Conservation (phyloP, 176 grass and related monocot species). For the Oryza punctata region DNA sequence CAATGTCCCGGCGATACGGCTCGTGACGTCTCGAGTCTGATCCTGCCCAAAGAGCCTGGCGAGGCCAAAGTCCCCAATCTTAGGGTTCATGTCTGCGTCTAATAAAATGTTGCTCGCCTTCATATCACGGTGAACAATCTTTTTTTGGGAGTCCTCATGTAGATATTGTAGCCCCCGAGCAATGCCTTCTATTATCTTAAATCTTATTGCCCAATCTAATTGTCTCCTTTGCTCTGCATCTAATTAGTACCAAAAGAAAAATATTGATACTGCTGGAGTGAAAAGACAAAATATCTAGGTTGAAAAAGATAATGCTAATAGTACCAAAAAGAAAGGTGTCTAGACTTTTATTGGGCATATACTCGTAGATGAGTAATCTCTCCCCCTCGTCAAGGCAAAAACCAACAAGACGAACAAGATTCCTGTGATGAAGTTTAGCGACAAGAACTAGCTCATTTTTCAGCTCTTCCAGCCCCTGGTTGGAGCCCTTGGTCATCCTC, state of each 20-base stretch:
- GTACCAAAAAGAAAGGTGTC: conserved; percentile 42
- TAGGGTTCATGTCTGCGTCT: conserved; percentile 38
- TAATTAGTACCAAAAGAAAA: neutral
- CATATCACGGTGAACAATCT: conserved; percentile 42
- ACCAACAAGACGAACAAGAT: conserved; percentile 42
- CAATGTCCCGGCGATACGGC: conserved; percentile 39
- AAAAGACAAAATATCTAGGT: neutral
- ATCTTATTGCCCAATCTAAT: conserved; percentile 31
- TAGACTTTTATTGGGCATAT: conserved; percentile 44
- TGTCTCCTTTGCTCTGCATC: neutral
- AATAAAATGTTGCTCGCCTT: conserved; percentile 45
- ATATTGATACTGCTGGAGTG: too few relatives aligned
- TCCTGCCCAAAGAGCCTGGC: conserved; percentile 43
- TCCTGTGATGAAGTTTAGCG: conserved; percentile 50
- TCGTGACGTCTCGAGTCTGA: conserved; percentile 39
- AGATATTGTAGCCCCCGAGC: conserved; percentile 55
- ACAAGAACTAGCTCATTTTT: conserved; percentile 40
- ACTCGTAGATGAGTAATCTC: conserved; percentile 41
- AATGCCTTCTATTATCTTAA: conserved; percentile 45
- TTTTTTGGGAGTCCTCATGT: conserved; percentile 44
- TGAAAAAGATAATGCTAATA: neutral
- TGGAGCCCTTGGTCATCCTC: conserved; percentile 27
- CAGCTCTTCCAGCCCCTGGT: conserved; percentile 39
- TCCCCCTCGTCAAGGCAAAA: conserved; percentile 37
- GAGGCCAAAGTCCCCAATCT: conserved; percentile 50